phyloP scores from a whole-genome alignment of 441 rosid species.

The Geranium incanum region DNA sequence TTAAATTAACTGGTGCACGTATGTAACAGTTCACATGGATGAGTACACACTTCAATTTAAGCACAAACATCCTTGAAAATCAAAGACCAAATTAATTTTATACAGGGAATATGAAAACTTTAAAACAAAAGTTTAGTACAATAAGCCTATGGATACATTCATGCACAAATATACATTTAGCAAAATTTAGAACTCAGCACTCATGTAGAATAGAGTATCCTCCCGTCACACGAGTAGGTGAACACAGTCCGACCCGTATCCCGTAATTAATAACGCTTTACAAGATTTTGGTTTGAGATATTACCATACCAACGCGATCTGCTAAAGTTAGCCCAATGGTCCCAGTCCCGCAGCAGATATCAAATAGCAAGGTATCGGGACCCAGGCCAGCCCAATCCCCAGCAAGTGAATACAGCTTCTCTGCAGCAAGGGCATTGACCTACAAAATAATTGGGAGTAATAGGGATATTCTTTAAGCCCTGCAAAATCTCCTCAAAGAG shows the following conservation, averaged over 20 bases:
- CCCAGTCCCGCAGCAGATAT: constrained; percentile 95
- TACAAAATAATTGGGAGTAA: constrained; percentile 24
- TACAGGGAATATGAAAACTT: not conserved
- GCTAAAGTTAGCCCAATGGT: constrained; percentile 90
- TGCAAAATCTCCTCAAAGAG: constrained; percentile 7
- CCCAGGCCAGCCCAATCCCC: constrained; percentile 94
- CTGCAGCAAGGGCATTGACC: constrained; percentile 91
- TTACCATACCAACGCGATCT: constrained; percentile 90
- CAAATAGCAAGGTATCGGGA: constrained; percentile 78
- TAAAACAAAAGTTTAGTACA: not conserved
- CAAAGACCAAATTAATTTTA: not conserved
- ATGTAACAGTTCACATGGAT: no score
- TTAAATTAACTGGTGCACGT: not conserved
- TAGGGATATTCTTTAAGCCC: constrained; percentile 10
- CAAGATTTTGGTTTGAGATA: constrained; percentile 21
- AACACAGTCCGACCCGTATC: constrained; percentile 7
- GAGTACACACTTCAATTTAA: no score
- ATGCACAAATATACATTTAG: not conserved
- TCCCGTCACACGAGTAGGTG: constrained; percentile 1
- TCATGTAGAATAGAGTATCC: not conserved
- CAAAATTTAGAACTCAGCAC: not conserved
- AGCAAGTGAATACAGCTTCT: constrained; percentile 84
- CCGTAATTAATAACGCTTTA: not conserved
- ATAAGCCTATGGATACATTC: not conserved
- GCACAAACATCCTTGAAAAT: not conserved